phyloP scores from a whole-genome alignment of 345 rosid genomes.

The Kernera saxatilis region DNA sequence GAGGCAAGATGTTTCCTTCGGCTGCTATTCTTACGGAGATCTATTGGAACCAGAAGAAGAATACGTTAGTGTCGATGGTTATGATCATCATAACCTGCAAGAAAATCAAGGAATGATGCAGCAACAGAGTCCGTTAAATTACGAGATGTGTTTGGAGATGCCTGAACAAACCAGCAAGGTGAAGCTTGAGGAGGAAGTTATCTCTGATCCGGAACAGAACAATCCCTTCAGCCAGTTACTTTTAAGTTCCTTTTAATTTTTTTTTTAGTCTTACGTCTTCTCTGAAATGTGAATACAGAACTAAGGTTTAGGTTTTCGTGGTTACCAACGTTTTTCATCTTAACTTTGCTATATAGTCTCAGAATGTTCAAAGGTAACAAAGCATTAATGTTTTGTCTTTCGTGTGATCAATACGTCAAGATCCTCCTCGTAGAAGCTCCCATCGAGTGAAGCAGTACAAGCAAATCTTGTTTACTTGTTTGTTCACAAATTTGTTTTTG shows the following conservation, averaged over 20 bases:
- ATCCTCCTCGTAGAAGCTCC: not conserved
- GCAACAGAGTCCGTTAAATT: not conserved
- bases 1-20: not conserved
- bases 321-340: not conserved
- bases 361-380: not conserved
- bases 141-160: not conserved
- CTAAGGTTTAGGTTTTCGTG: not conserved
- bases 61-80: not conserved
- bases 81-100: not conserved
- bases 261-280: not conserved
- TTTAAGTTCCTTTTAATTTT: not conserved
- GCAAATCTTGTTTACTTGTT: not conserved
- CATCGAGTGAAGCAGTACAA: not conserved
- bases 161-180: not conserved
- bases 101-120: not conserved
- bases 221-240: not conserved
- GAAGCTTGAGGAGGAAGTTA: constrained; percentile 5
- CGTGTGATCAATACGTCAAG: no score
- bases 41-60: not conserved
- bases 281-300: not conserved
- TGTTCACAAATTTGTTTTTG: not conserved
- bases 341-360: not conserved
- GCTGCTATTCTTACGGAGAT: not conserved
- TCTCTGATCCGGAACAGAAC: not conserved
- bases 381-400: not conserved